Evolutionary conservation across 2,329 filamentous ascomycete genomes (phyloP).

Genomic region (Pestalotiopsis sp.): DNA sequence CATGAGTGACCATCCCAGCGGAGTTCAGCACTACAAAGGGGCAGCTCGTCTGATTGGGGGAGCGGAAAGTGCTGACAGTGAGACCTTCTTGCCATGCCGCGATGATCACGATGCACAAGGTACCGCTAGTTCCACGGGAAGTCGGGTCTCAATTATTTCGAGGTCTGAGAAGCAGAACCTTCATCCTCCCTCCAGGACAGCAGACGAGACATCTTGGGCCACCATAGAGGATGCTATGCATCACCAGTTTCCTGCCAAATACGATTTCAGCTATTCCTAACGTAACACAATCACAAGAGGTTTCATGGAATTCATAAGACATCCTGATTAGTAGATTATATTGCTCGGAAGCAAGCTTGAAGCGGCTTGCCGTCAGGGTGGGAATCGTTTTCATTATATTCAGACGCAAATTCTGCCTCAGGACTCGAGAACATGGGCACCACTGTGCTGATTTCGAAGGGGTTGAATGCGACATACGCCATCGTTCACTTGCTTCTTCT

Average conservation of each 20-base stretch:
- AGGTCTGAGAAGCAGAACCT: background rate
- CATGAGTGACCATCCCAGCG: background rate
- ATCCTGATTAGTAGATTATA: too few species aligned
- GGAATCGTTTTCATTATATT: too few species aligned
- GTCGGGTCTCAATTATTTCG: background rate
- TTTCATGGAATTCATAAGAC: background rate
- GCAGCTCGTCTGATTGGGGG: background rate
- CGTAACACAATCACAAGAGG: background rate
- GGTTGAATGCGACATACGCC: background rate
- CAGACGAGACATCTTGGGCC: conserved; percentile 12
- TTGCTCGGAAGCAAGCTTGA: too few species aligned
- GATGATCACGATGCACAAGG: background rate
- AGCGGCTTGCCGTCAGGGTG: too few species aligned
- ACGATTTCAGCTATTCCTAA: background rate
- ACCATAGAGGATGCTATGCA: conserved; percentile 4
- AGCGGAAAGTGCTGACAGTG: background rate
- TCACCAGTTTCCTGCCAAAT: background rate
- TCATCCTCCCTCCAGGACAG: conserved; percentile 13
- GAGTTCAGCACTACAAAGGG: too few species aligned
- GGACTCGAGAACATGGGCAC: background rate
- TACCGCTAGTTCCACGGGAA: too few species aligned
- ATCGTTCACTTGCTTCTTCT: background rate
- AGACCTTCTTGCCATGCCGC: background rate
- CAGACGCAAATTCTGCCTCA: too few species aligned
- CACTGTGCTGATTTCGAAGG: background rate